Conservation (phyloP, 2,329 filamentous ascomycete genomes). For the Penicillium sp. region DNA sequence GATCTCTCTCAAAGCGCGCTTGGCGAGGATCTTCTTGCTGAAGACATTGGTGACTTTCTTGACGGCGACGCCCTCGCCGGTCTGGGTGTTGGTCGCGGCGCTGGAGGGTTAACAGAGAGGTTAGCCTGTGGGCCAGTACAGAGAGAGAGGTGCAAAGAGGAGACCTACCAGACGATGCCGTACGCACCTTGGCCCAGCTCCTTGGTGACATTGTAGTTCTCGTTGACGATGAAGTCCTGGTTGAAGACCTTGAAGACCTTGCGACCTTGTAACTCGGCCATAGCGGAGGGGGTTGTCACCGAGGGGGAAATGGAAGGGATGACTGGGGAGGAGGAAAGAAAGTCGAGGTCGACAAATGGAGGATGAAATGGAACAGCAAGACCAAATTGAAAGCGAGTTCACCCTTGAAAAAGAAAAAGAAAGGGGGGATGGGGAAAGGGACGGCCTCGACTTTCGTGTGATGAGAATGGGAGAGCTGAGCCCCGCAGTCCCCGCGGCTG, state of each 20-base stretch:
- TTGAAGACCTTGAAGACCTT: slow-evolving; percentile 99
- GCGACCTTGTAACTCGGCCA: slow-evolving; percentile 69
- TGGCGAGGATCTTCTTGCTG: slow-evolving; percentile 99
- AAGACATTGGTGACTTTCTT: slow-evolving; percentile 99
- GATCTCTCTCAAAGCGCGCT: slow-evolving; percentile 96
- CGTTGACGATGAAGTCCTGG: slow-evolving; percentile 98
- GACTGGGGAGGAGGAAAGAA: not conserved
- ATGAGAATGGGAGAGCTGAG: slow-evolving; percentile 25
- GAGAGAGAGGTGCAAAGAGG: not conserved
- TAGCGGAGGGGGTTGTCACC: slow-evolving; percentile 34
- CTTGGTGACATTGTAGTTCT: slow-evolving; percentile 98
- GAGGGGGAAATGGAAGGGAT: slow-evolving; percentile 1
- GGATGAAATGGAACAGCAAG: slow-evolving; percentile 1
- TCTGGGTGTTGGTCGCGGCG: slow-evolving; percentile 89
- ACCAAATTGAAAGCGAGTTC: slow-evolving; percentile 10
- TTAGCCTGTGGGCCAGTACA: slow-evolving; percentile 1
- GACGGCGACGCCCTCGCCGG: slow-evolving; percentile 92
- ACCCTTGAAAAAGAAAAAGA: too few relatives aligned
- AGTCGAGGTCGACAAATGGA: slow-evolving; percentile 3
- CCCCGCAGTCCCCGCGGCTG: slow-evolving; percentile 31
- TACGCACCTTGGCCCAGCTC: slow-evolving; percentile 98
- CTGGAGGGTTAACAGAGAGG: slow-evolving; percentile 51
- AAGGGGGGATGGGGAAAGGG: slow-evolving; percentile 16
- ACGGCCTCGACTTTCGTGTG: too few relatives aligned
- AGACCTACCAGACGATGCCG: slow-evolving; percentile 89